Evolutionary conservation across 202 grass and related monocot species (phyloP), one percentile per base, ranked within the genome.

Genomic region (Panicum hallii): DNA sequence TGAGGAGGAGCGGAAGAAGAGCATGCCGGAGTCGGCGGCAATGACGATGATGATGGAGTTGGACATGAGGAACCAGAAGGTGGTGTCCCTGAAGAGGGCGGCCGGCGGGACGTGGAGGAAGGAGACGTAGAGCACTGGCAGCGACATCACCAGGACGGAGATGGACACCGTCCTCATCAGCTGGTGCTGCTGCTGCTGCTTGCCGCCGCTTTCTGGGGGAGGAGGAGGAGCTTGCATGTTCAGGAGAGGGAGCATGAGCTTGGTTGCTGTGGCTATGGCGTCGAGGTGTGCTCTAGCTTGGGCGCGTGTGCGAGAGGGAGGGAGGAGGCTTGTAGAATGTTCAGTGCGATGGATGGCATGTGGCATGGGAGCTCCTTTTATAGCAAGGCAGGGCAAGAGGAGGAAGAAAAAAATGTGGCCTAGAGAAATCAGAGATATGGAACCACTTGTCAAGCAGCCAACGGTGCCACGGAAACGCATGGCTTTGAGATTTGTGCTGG

Each of bases 31-130:
- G 85, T 98, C 95, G 12, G 89, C 75, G 52, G 80, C 89, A 57
- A 98, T 88, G 76, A 98, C 75, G 77, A 98, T 54, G 82, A 98
- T 98, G 84, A 98, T 95, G 86, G 91, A 93, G 80, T 98, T 98
- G 63, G 87, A 95, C 85, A 95, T 92, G 83, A 98, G 93, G 83
- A 98, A 98, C 95, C 95, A 98, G 86, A 98, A 98, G 87, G 78
- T 90, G 83, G 95, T 95, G 89, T 98, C 95, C 22, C 90, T 43
- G 87, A 93, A 79, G 81, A 98, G 93, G 1, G 87, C 73, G 36
- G 87, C 84, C 6, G 89, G 93, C 45, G 93, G 91, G 70, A 90
- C 79, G 80, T 58, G 89, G 87, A 92, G 91, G 84, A 95, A 84
- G 64, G 91, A 95, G 56, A 89, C 91, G 57, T 98, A 98, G 80